These are phyloP conservation scores for Medicago arabica DNA, from an alignment of 306 rosid genomes.

Conservation along the genomic window DNA sequence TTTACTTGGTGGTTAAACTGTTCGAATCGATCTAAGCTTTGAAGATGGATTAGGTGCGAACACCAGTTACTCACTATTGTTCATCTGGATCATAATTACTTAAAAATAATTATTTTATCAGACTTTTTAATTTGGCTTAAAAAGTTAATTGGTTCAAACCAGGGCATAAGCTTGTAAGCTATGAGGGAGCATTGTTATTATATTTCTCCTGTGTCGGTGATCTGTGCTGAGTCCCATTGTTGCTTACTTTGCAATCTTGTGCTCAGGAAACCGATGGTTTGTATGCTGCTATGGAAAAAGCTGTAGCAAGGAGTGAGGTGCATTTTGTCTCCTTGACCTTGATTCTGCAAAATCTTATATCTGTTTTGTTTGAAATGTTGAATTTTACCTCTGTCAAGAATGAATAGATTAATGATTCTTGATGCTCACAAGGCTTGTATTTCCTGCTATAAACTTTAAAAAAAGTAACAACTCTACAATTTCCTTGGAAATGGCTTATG, in stretches of 20 bases:
- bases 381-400: conserved; percentile 22
- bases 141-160: conserved; percentile 45
- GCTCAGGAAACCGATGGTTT: conserved; percentile 95
- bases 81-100: conserved; percentile 30
- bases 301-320: conserved; percentile 94
- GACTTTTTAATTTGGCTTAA: conserved; percentile 38
- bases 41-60: conserved; percentile 21
- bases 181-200: conserved; percentile 63
- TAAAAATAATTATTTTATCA: conserved; percentile 9
- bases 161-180: conserved; percentile 51
- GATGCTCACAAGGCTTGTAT: neutral
- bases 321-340: conserved; percentile 41
- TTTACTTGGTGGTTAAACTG: conserved; percentile 28
- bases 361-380: conserved; percentile 28
- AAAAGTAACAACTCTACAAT: neutral
- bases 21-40: conserved; percentile 38
- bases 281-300: conserved; percentile 85
- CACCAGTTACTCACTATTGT: conserved; percentile 25
- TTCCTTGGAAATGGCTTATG: conserved; percentile 23
- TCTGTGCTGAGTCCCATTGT: conserved; percentile 70
- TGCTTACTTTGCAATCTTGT: conserved; percentile 92
- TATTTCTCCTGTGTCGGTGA: conserved; percentile 71
- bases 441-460: conserved; percentile 9
- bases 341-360: conserved; percentile 28
- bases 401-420: conserved; percentile 9